Evolutionary conservation across 805 yeast species (phyloP), one percentile per base, ranked within the genome.

Genomic region (Starmerella gropengiesseri): DNA sequence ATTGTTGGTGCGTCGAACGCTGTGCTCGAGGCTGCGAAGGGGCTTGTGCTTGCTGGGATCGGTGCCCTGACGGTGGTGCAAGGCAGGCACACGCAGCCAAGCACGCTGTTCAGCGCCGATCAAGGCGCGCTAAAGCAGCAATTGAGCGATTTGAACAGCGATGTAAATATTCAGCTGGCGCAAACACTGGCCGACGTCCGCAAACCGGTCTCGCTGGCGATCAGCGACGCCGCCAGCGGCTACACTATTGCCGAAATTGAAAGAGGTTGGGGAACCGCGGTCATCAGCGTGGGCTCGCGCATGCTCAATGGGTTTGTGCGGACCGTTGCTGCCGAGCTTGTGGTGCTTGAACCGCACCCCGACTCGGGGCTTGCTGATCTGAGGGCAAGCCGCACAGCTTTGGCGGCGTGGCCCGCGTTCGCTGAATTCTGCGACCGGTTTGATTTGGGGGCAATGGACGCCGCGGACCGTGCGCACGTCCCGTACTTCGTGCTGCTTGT

Each of bases 41-140:
- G 87, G 59, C 60, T 91, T 37, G 83, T 83, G 16, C 69, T 91
- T 19, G 93, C 94, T 22, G 98, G 98, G 4, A 67, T 89, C 44
- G 94, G 94, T 3, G 65, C 78, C 1, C 61, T 89, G 22, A 77
- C 78, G n/a, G 64, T 91, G 0, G 56, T 78, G 43, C 96, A 13
- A 32, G 35, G 26, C 7, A 7, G n/a, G 7, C 9, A 11, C 2
- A 8, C 20, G 17, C n/a, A 5, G 3, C 5, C 21, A 7, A 13
- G 9, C 4, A 9, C n/a, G n/a, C 27, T 34, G 7, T 30, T 34
- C 11, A 38, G 41, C 21, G 3, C 23, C 11, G 28, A 33, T 3
- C n/a, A 4, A 3, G 29, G 8, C 3, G 7, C 17, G 3, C 16
- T 34, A 13, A 13, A 2, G n/a, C 14, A 23, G 25, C 40, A 35